Evolutionary conservation across 805 yeast species (phyloP), one percentile per base, ranked within the genome.

Genomic region (Kluyveromyces aestuarii): DNA sequence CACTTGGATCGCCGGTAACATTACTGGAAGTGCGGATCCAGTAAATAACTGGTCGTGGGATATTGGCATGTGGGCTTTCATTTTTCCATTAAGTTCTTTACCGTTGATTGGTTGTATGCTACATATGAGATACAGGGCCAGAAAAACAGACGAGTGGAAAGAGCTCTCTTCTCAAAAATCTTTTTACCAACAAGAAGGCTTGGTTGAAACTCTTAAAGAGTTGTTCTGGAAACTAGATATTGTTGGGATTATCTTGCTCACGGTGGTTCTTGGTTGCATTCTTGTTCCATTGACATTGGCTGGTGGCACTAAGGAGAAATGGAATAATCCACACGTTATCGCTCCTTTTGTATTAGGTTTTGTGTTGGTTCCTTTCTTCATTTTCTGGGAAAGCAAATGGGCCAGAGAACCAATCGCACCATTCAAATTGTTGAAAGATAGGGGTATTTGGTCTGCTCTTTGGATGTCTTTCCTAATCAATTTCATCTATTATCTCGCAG

Each of bases 211-310:
- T 47, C 37, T 62, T 18, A 43, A 61, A n/a, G 59, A 60, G 27
- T 63, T 67, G 40, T 79, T 79, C 63, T 79, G 82, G 81, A 70
- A 74, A 52, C 59, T 81, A 38, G 87, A 82, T 55, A 62, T 80
- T 8, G 61, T 79, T 46, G 87, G 87, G n/a, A 59, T 77, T 33
- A 57, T 80, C 27, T 66, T 79, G 19, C 56, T 80, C 44, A 66
- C 74, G 49, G 74, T 75, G 25, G 72, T 74, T 2, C 69, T 82
- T 36, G 83, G 81, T 13, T 71, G 77, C 45, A 68, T 82, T 41
- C 70, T 82, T 51, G 76, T 76, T 38, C 87, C 87, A 6, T 72
- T 82, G 52, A 81, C 86, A 11, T 60, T 82, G 16, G 84, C 84
- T 7, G 85, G 83, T 48, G 84, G 83, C 41, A 55, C 61, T 39